Evolutionary conservation across 2,329 filamentous ascomycete species (phyloP), one percentile per base, ranked within the genome.

Genomic region (Pseudocercospora crystallina): DNA sequence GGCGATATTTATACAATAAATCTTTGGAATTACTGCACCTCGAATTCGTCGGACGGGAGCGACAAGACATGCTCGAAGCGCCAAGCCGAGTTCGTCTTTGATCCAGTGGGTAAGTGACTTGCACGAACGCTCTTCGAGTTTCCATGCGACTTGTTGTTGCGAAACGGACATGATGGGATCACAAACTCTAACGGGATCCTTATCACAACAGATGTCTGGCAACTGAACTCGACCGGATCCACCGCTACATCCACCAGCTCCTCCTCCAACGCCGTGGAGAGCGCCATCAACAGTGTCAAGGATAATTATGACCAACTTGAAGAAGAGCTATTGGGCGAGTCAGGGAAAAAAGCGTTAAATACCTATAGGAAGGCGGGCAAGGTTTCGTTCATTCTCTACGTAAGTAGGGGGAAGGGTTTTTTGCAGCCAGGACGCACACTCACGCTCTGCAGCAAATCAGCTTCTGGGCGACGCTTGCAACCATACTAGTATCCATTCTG

Each of bases 1-100:
- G 81, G 80, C 64, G 83, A 92, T 67, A 78, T 84, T 65, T 97
- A 96, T 80, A 81, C 87, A 54, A 78, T 97, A 66, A 83, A 81
- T 66, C 79, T 97, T 33, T 95, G 89, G 87, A 87, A 87, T 68
- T 96, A 90, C 80, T 97, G 94, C 80, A 72, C 78, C 43, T 70
- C 76, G 59, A 79, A 80, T 59, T 76, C 67, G 42, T 65, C 68
- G 49, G 54, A 60, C 29, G 78, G 76, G 59, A 69, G 71, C 12
- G 70, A 80, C 59, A 73, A 71, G 37, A 72, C 79, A 61, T 97
- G 92, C 81, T 85, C 84, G 46, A 77, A 83, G 61, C 79, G 84
- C 47, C 75, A 85, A 69, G 84, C 85, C 62, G 77, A 89, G 73
- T 99, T 89, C 83, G 90, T 87, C 63, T 81, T 85, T 70, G 78